Evolutionary conservation across 75 land plant genomes (phyloP).

Genomic region (Selaginella tamariscina): DNA sequence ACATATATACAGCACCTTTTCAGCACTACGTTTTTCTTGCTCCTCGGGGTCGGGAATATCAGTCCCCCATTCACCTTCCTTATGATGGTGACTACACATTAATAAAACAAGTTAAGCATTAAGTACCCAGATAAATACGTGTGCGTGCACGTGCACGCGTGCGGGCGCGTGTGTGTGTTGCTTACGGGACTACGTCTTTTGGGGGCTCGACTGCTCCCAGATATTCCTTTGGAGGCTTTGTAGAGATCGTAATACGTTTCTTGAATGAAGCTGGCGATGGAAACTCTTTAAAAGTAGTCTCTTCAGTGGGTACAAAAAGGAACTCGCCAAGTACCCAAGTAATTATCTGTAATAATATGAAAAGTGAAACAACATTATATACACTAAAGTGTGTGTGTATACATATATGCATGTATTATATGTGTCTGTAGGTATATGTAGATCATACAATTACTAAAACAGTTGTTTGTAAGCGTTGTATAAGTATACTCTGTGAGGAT

Average conservation of each 20-base stretch:
- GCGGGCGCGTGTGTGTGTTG: too few species aligned
- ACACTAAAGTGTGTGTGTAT: too few species aligned
- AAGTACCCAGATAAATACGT: too few species aligned
- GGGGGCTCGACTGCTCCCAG: slow-evolving; percentile 18
- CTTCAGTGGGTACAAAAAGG: slow-evolving; percentile 33
- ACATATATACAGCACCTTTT: too few species aligned
- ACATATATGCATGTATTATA: too few species aligned
- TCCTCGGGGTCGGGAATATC: slow-evolving; percentile 14
- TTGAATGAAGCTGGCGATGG: slow-evolving; percentile 74
- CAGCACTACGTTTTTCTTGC: background rate
- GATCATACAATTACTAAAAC: too few species aligned
- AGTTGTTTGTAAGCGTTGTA: too few species aligned
- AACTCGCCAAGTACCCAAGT: slow-evolving; percentile 41
- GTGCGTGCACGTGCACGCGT: too few species aligned
- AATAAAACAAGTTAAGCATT: too few species aligned
- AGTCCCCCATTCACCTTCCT: slow-evolving; percentile 29
- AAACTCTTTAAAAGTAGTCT: slow-evolving; percentile 27
- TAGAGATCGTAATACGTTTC: slow-evolving; percentile 50
- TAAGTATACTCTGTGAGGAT: too few species aligned
- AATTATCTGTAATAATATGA: slow-evolving; percentile 45
- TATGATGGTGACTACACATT: too few species aligned
- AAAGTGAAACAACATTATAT: slow-evolving; percentile 35
- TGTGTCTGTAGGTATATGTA: too few species aligned
- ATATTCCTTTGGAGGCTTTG: slow-evolving; percentile 80
- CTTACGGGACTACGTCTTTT: slow-evolving; percentile 9